Evolutionary conservation across 2,329 filamentous ascomycete genomes (phyloP).

Genomic region (Drechmeria coniospora): DNA sequence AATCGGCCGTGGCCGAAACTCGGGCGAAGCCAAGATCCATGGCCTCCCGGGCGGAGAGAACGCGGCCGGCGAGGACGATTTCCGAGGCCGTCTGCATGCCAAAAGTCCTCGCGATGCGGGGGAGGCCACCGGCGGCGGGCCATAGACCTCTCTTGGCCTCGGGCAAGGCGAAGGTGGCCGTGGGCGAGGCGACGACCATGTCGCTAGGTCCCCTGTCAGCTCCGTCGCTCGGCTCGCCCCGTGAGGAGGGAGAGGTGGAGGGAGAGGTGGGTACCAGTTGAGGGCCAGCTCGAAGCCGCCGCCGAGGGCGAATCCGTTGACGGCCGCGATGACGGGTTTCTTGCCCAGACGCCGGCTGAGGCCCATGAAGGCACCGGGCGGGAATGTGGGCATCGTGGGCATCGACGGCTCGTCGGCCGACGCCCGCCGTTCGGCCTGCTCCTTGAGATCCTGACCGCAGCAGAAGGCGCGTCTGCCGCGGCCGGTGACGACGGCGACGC

Average conservation of each 20-base stretch:
- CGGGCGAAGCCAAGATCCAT: constrained; percentile 10
- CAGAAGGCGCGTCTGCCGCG: constrained; percentile 36
- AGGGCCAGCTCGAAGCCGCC: constrained; percentile 42
- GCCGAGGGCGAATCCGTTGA: constrained; percentile 41
- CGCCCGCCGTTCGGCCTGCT: constrained; percentile 17
- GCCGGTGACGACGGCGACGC: constrained; percentile 34
- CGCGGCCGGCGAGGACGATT: constrained; percentile 30
- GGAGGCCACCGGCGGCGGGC: constrained; percentile 34
- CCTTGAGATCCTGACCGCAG: constrained; percentile 38
- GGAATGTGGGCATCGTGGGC: constrained; percentile 8
- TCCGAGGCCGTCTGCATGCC: constrained; percentile 32
- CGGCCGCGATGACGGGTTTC: constrained; percentile 44
- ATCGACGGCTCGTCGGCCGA: constrained; percentile 8
- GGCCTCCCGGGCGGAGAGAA: constrained; percentile 25
- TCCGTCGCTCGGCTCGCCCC: neutral
- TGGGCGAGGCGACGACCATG: constrained; percentile 35
- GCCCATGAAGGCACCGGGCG: constrained; percentile 28
- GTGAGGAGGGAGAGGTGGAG: too few species aligned
- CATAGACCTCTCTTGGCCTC: constrained; percentile 39
- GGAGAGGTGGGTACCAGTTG: constrained; percentile 26
- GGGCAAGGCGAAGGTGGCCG: constrained; percentile 34
- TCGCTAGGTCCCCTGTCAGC: constrained; percentile 17
- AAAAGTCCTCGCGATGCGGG: constrained; percentile 29
- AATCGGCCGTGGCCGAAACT: constrained; percentile 22
- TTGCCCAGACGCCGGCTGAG: constrained; percentile 40